Conservation (phyloP, 2,329 filamentous ascomycete genomes). For the Ustilaginoidea virens region DNA sequence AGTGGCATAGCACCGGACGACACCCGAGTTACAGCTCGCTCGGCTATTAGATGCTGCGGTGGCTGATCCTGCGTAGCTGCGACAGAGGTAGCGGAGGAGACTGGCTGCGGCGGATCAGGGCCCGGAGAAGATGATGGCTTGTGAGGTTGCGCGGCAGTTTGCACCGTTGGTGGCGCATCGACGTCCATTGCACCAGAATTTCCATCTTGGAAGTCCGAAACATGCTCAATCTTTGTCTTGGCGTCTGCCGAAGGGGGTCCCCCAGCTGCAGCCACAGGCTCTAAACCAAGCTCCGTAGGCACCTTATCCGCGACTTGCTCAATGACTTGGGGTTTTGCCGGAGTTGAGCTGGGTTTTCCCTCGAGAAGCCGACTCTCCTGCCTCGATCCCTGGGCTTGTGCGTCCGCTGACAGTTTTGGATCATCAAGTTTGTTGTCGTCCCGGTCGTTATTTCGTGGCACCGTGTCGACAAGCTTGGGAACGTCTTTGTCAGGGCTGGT, state of each 20-base stretch:
- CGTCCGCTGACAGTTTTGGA: conserved; percentile 1
- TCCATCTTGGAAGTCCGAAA: conserved; percentile 21
- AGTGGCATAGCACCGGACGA: conserved; percentile 55
- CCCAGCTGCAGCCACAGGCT: not conserved
- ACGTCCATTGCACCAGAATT: conserved; percentile 19
- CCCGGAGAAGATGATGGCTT: conserved; percentile 1
- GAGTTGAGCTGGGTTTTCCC: too few relatives aligned
- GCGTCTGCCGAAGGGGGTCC: not conserved
- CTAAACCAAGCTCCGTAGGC: too few relatives aligned
- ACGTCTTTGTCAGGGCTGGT: conserved; percentile 60
- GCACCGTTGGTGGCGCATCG: conserved; percentile 14
- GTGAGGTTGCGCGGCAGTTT: conserved; percentile 7
- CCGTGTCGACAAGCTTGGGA: conserved; percentile 35
- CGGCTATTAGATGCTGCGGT: conserved; percentile 11
- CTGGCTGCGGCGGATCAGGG: conserved; percentile 1
- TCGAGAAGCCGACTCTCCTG: conserved; percentile 30
- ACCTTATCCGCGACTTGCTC: conserved; percentile 2
- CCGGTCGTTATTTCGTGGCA: conserved; percentile 24
- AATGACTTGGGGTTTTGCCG: conserved; percentile 5
- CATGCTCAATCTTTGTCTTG: conserved; percentile 8
- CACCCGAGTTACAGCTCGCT: conserved; percentile 52
- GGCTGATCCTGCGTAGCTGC: conserved; percentile 1
- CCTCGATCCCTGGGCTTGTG: conserved; percentile 2
- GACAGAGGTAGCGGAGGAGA: conserved; percentile 6
- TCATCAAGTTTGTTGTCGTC: too few relatives aligned